phyloP scores from a whole-genome alignment of 2,329 filamentous ascomycete genomes.

The Tympanopsis confertula region DNA sequence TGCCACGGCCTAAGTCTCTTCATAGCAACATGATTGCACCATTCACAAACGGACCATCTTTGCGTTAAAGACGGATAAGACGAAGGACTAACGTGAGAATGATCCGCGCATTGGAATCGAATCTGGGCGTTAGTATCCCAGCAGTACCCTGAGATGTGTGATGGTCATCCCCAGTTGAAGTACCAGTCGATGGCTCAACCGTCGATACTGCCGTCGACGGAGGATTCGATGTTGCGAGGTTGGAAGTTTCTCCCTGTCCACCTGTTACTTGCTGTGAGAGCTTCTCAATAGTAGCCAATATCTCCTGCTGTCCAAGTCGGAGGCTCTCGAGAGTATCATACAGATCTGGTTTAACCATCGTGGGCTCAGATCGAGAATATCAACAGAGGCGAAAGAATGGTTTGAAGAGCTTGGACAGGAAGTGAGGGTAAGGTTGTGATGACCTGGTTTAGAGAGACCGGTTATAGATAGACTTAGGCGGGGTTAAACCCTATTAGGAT shows the following conservation, averaged over 20 bases:
- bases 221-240: not conserved
- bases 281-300: not conserved
- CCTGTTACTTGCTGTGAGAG: not conserved
- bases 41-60: not conserved
- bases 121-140: no score
- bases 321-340: not conserved
- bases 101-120: constrained; percentile 33
- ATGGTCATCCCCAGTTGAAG: not conserved
- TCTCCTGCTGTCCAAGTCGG: not conserved
- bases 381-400: no score
- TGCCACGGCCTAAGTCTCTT: not conserved
- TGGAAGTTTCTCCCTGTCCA: not conserved
- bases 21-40: not conserved
- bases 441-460: no score
- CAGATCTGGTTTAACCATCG: no score
- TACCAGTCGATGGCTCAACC: not conserved
- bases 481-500: no score
- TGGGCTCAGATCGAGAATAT: no score
- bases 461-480: no score
- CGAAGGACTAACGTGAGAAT: constrained; percentile 34
- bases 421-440: constrained; percentile 2
- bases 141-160: no score
- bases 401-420: no score
- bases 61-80: not conserved
- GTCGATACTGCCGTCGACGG: no score